Evolutionary conservation across 805 yeast genomes (phyloP), one percentile per base, ranked within the genome.

Genomic region (Saccharomycopsis olivae): DNA sequence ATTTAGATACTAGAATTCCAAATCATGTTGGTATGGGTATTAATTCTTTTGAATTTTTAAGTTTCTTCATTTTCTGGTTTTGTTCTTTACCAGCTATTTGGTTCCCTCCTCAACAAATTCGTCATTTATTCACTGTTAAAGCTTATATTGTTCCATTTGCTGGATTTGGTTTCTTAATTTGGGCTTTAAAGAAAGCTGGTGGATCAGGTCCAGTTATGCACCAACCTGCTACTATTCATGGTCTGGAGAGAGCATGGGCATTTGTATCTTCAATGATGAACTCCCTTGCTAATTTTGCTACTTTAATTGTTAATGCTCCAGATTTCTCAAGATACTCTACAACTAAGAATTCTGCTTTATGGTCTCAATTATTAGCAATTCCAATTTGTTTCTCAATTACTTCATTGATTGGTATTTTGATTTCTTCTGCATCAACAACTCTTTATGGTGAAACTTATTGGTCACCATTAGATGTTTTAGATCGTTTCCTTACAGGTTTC

Each of bases 291-390:
- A 86, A 85, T 60, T 86, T 86, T 54, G 92, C 94, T 4, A 81
- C 95, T n/a, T 68, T 86, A 52, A 81, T 87, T 53, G 71, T 81
- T 39, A 86, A 86, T 60, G 83, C 92, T 13, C 94, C 95, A 1
- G 96, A 86, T 64, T 86, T 86, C 59, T 70, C 94, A 19, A 73
- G 96, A 58, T 79, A 85, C 61, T 81, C 94, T 8, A 70, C 66
- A 47, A 75, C 73, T 17, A 65, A 69, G 38, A 57, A 51, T 32
- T 62, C 73, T 16, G 67, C 78, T 3, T 52, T 64, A n/a, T 64
- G 68, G 57, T 69, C 85, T 2, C 86, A 78, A 57, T 53, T 67
- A 33, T 52, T 80, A 29, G 66, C 89, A 2, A 74, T 87, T 46
- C 95, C 95, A 27, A 44, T 81, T 16, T 72, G 84, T 51, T 86